Percentiles rank a stretch among this genome's conserved stretches.
Evolutionary conservation across 257 asterid species (phyloP).

Genomic region (Solanum tarapatanum): DNA sequence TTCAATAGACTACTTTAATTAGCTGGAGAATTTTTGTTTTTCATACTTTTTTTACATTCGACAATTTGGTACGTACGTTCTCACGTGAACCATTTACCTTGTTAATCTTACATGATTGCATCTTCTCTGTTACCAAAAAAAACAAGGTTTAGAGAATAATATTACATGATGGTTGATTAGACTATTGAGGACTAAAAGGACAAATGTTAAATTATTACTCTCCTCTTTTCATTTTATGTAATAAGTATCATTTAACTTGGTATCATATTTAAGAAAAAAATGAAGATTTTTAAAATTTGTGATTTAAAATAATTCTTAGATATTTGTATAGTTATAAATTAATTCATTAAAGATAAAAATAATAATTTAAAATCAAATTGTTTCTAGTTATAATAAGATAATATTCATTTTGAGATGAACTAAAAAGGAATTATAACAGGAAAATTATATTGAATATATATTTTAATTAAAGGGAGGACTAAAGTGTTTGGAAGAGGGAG

Average conservation of each 20-base stretch:
- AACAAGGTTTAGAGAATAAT: not conserved
- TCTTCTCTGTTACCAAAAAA: not conserved
- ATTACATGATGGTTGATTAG: not conserved
- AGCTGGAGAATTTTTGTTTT: not conserved
- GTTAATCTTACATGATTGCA: not conserved
- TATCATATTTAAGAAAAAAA: too few species aligned
- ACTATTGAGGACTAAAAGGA: not conserved
- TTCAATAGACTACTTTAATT: not conserved
- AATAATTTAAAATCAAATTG: too few species aligned
- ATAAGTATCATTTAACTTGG: not conserved
- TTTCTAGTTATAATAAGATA: too few species aligned
- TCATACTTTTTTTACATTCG: not conserved
- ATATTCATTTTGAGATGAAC: not conserved
- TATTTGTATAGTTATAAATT: too few species aligned
- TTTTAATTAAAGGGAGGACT: not conserved
- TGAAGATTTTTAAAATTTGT: rapidly evolving
- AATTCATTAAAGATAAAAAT: too few species aligned
- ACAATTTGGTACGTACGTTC: not conserved
- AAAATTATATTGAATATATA: not conserved
- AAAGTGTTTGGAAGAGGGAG: not conserved
- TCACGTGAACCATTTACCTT: not conserved
- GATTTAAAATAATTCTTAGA: too few species aligned
- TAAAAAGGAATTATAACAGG: too few species aligned
- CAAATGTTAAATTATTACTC: not conserved
- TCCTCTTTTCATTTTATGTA: not conserved